These are phyloP conservation scores for Trichosporon sp. DNA, from an alignment of 1,284 basidiomycete genomes.

Conservation along the genomic window DNA sequence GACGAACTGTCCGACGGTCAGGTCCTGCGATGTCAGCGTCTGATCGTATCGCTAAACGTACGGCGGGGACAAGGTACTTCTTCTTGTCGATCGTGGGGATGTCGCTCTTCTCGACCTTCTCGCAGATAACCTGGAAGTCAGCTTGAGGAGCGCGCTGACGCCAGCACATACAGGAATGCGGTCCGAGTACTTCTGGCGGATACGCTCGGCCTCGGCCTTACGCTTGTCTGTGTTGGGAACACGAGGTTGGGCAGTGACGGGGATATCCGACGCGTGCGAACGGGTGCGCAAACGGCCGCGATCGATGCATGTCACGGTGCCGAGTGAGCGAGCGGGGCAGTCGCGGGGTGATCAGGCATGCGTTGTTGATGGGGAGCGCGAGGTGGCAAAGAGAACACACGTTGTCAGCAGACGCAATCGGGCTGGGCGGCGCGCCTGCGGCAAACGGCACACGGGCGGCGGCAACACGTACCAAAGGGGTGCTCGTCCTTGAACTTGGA, in stretches of 20 bases:
- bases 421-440: neutral
- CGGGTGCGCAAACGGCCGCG: neutral
- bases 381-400: neutral
- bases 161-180: conserved; percentile 78
- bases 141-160: neutral
- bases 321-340: neutral
- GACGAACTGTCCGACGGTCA: conserved; percentile 98
- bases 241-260: neutral
- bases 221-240: conserved; percentile 71
- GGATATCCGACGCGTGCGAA: neutral
- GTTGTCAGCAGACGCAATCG: neutral
- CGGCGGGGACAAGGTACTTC: conserved; percentile 98
- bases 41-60: conserved; percentile 42
- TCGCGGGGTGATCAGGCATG: neutral
- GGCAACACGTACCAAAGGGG: conserved; percentile 69
- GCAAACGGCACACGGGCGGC: neutral
- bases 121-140: conserved; percentile 85
- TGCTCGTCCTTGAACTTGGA: conserved; percentile 99
- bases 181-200: conserved; percentile 97
- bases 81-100: conserved; percentile 99
- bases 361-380: neutral
- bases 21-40: conserved; percentile 59
- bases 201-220: conserved; percentile 90
- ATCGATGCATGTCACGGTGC: neutral
- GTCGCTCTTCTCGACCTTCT: conserved; percentile 98